phyloP scores from a whole-genome alignment of 805 yeast species.

The Kodamaea neixiangensis region DNA sequence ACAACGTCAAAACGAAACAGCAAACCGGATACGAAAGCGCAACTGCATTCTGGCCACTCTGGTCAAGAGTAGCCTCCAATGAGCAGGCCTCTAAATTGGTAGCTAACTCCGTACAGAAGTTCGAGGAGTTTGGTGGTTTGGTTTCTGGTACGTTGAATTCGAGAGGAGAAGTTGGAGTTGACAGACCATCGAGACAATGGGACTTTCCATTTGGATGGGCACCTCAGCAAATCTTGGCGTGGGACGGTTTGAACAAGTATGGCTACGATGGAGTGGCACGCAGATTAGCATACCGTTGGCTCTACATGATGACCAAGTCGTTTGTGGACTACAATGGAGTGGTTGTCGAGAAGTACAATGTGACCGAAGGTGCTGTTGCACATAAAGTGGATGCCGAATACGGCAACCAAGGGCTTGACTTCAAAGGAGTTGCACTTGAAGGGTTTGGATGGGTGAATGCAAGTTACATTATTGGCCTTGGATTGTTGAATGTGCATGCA shows the following conservation, averaged over 20 bases:
- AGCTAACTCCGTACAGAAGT: slow-evolving; percentile 55
- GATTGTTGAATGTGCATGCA: slow-evolving; percentile 64
- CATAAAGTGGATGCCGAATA: slow-evolving; percentile 94
- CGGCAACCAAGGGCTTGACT: slow-evolving; percentile 94
- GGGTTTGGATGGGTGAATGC: slow-evolving; percentile 99
- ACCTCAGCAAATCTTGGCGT: slow-evolving; percentile 92
- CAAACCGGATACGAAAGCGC: slow-evolving; percentile 79
- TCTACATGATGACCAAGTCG: slow-evolving; percentile 83
- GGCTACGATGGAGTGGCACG: slow-evolving; percentile 65
- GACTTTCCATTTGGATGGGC: slow-evolving; percentile 99
- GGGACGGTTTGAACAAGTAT: slow-evolving; percentile 81
- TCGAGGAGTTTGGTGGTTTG: slow-evolving; percentile 88
- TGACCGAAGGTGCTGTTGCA: slow-evolving; percentile 77
- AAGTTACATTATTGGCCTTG: slow-evolving; percentile 71
- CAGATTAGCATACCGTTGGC: slow-evolving; percentile 83
- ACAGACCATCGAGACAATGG: slow-evolving; percentile 93
- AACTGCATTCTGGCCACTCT: slow-evolving; percentile 89
- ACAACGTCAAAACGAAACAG: slow-evolving; percentile 57
- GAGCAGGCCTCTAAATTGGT: slow-evolving; percentile 72
- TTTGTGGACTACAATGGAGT: slow-evolving; percentile 92
- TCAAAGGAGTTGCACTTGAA: slow-evolving; percentile 90
- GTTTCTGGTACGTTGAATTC: slow-evolving; percentile 79
- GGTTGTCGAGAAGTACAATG: slow-evolving; percentile 94
- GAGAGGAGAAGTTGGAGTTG: slow-evolving; percentile 67
- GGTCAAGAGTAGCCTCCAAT: slow-evolving; percentile 69